These are phyloP conservation scores for Hanseniaspora meyeri DNA, from an alignment of 805 yeast species.

Conservation along the genomic window DNA sequence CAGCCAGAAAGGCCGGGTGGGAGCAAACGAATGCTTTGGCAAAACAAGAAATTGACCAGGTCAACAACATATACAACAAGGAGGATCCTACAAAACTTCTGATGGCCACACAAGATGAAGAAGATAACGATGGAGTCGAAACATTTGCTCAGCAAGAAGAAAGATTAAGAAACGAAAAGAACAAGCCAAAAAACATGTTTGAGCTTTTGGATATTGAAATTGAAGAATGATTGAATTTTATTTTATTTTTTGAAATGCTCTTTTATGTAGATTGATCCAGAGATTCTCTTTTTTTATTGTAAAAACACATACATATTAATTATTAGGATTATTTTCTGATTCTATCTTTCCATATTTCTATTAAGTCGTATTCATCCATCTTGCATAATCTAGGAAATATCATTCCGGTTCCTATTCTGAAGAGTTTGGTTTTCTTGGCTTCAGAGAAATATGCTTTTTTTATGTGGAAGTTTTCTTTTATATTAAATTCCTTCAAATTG, in stretches of 20 bases:
- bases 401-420: slow-evolving; percentile 74
- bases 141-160: slow-evolving; percentile 13
- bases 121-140: slow-evolving; percentile 2
- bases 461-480: not conserved
- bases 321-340: slow-evolving; percentile 28
- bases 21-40: slow-evolving; percentile 48
- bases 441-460: not conserved
- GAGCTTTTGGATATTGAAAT: slow-evolving; percentile 1
- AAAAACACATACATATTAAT: slow-evolving; percentile 24
- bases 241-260: not conserved
- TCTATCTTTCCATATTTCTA: slow-evolving; percentile 74
- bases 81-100: slow-evolving; percentile 19
- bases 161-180: slow-evolving; percentile 1
- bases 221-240: not conserved
- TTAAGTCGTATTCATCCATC: slow-evolving; percentile 90
- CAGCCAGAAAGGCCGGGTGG: slow-evolving; percentile 60
- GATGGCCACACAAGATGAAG: slow-evolving; percentile 15
- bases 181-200: slow-evolving; percentile 5
- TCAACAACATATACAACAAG: slow-evolving; percentile 13
- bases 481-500: slow-evolving; percentile 4
- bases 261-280: not conserved
- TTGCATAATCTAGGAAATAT: slow-evolving; percentile 88
- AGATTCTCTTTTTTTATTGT: not conserved
- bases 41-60: slow-evolving; percentile 22
- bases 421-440: slow-evolving; percentile 36